Evolutionary conservation across 306 rosid genomes (phyloP), one percentile per base, ranked within the genome.

Genomic region (Styphnolobium japonicum): DNA sequence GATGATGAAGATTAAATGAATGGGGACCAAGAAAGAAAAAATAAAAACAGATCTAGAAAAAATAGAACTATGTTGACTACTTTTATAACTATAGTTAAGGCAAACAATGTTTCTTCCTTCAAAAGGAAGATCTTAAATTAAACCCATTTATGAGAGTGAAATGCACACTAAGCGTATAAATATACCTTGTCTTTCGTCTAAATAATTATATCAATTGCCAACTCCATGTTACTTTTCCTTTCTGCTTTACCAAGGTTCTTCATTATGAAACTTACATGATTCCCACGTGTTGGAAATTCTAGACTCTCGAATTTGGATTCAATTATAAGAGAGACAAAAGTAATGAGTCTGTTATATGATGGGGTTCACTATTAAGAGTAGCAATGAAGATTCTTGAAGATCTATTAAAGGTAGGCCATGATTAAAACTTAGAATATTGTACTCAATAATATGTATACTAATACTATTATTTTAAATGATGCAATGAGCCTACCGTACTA

Each of bases 401-500:
- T 49, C 73, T 57, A 57, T 9, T 58, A 1, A 60, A 71, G 18
- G 9, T 37, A 23, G 51, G 3, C 29, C 10, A 76, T 71, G 21
- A 70, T 69, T 51, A 43, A 58, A 61, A 63, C 60, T 48, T 29
- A 14, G 23, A 69, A 51, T 51, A 60, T 60, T 68, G 25, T 61
- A 48, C 27, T 69, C 8, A 25, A 67, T 12, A 23, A 12, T 2
- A 6, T 14, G 23, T n/a, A 22, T 23, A 10, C 3, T 40, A 62
- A 46, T 4, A 39, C 42, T 21, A 15, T 43, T 33, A 42, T 55
- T 25, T 23, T 10, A 63, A 51, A 39, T 12, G 60, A 29, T 66
- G 18, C 77, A 65, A 55, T 36, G 52, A 29, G 58, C 56, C 71
- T 62, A n/a, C 72, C 77, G 84, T 75, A 79, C 81, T 29, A 45